phyloP scores from a whole-genome alignment of 2,329 filamentous ascomycete species.

The Tolypocladium capitatum region DNA sequence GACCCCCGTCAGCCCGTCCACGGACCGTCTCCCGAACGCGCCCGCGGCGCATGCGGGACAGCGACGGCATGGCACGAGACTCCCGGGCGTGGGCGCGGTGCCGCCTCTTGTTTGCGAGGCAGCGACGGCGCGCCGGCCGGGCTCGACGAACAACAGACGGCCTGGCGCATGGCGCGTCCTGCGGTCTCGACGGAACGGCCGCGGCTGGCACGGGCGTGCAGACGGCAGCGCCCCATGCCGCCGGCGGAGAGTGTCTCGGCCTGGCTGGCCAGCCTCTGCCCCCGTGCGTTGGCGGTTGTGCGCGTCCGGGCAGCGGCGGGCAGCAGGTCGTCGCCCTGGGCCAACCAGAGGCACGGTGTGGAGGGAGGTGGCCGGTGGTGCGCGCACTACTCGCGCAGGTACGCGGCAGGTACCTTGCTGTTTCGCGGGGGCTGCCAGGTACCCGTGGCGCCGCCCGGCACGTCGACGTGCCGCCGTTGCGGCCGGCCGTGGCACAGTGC shows the following conservation, averaged over 20 bases:
- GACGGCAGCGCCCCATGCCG: no score
- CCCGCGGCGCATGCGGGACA: background rate
- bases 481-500: background rate
- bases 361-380: background rate
- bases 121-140: no score
- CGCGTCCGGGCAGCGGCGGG: background rate
- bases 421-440: background rate
- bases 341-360: background rate
- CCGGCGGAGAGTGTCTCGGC: background rate
- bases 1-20: background rate
- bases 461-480: background rate
- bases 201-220: background rate
- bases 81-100: background rate
- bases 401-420: no score
- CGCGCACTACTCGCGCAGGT: background rate
- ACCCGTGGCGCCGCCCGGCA: background rate
- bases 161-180: no score
- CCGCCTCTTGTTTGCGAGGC: background rate
- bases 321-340: background rate
- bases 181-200: background rate
- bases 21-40: background rate
- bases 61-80: background rate
- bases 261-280: background rate
- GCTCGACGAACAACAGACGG: no score
- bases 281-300: background rate